Evolutionary conservation across 192 early-diverging fungal genomes (phyloP), one percentile per base, ranked within the genome.

Genomic region (Umbelopsis sp.): DNA sequence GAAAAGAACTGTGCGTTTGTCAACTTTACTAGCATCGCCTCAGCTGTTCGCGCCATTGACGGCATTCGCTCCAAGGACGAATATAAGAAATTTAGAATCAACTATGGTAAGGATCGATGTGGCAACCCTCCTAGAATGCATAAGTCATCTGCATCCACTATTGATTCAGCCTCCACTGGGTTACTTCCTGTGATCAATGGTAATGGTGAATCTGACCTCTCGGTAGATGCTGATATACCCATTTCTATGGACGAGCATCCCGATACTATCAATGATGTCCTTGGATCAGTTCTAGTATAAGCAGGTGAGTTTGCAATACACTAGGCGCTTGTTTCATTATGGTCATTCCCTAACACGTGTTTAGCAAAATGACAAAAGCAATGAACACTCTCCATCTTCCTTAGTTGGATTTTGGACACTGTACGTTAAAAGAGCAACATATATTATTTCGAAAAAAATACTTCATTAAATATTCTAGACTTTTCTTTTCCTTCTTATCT

Each of bases 71-170:
- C 52, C 12, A 83, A 90, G 50, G 84, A 88, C 25, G 88, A 86
- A 33, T 92, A 92, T 71, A 80, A 73, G 46, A 70, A 69, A 16
- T 84, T 84, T 67, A 77, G 85, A 46, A 82, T 96, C 75, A 89
- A 86, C 67, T 96, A 83, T 80, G 93, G 94, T n/a, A 94, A 94
- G 71, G 94, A 96, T 76, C 89, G 94, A 8, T 96, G 93, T 76
- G 93, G 89, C 27, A 91, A 93, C 55, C 84, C 91, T 18, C 87
- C 90, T 5, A 76, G 90, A 23, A 49, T 52, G 22, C 77, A 74
- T 71, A 68, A 75, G 23, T 72, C 49, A 12, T 13, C 23, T 49
- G 47, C 49, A 44, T 68, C 48, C 18, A 51, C 49, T 49, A 68
- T 61, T 7, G 55, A 61, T 12, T 61, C 55, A 8, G 55, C 33